These are phyloP conservation scores for Capsicum baccatum DNA, from an alignment of 257 asterid species.

Conservation along the genomic window DNA sequence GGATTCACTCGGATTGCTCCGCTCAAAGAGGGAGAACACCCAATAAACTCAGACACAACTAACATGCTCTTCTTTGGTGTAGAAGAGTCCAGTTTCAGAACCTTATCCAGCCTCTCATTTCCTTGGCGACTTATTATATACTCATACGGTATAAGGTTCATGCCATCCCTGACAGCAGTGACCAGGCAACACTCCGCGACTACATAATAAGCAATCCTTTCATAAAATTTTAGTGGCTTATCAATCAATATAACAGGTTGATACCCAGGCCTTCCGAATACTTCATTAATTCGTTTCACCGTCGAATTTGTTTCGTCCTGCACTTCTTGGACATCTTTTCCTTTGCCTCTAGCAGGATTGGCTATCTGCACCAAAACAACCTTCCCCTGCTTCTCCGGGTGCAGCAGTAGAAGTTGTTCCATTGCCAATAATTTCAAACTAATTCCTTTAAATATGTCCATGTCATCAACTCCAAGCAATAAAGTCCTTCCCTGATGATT, in stretches of 20 bases:
- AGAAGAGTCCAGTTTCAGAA: constrained; percentile 52
- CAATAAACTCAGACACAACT: constrained; percentile 86
- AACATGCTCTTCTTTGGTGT: constrained; percentile 74
- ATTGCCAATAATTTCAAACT: constrained; percentile 81
- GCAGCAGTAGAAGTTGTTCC: constrained; percentile 78
- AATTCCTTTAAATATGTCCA: constrained; percentile 90
- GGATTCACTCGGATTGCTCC: constrained; percentile 92
- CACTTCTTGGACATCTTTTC: constrained; percentile 86
- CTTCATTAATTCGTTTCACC: constrained; percentile 74
- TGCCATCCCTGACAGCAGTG: constrained; percentile 92
- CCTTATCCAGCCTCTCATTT: constrained; percentile 60
- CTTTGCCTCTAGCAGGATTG: constrained; percentile 85
- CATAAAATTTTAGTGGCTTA: constrained; percentile 69
- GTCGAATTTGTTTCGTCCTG: constrained; percentile 73
- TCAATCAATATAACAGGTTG: constrained; percentile 77
- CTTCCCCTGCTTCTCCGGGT: constrained; percentile 88
- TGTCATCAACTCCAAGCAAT: constrained; percentile 87
- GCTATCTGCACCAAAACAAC: constrained; percentile 90
- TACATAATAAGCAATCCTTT: constrained; percentile 78
- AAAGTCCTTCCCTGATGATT: constrained; percentile 62
- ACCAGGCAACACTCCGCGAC: constrained; percentile 88
- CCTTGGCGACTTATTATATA: constrained; percentile 82
- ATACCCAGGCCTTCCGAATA: constrained; percentile 74
- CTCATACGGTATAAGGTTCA: constrained; percentile 91
- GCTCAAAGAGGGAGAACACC: constrained; percentile 88